Conservation (phyloP, 768 basidiomycete genomes). For the Tulasnella sp. region DNA sequence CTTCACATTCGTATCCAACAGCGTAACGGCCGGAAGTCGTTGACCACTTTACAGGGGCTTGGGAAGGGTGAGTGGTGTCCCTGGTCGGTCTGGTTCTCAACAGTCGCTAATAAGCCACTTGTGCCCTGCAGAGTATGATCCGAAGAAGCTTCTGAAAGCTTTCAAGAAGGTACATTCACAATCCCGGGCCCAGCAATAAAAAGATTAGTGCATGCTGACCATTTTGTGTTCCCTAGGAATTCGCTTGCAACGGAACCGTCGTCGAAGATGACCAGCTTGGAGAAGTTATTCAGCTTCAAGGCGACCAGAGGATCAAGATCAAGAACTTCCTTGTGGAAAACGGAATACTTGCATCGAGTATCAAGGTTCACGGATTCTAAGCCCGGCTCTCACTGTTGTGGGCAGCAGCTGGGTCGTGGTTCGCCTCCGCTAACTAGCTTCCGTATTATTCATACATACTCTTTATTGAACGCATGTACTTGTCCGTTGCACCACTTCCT, state of each 20-base stretch:
- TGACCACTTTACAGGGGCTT: conserved; percentile 95
- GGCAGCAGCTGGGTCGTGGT: no score
- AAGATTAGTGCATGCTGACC: background rate
- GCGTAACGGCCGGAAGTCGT: conserved; percentile 96
- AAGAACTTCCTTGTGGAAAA: conserved; percentile 79
- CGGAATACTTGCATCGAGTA: conserved; percentile 68
- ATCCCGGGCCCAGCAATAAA: background rate
- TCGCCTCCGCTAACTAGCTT: background rate
- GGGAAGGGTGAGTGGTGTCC: conserved; percentile 66
- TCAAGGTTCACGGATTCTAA: conserved; percentile 89
- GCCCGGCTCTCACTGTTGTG: background rate
- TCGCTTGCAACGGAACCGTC: conserved; percentile 96
- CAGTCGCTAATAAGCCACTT: background rate
- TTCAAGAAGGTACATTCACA: conserved; percentile 84
- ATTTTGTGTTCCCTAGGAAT: conserved; percentile 60
- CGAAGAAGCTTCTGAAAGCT: conserved; percentile 96
- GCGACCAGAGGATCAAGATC: conserved; percentile 93
- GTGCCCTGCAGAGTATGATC: conserved; percentile 76
- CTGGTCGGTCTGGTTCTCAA: background rate
- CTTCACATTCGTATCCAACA: conserved; percentile 98
- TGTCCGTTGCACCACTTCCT: background rate
- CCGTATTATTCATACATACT: background rate
- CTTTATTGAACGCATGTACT: background rate
- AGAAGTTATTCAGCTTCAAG: conserved; percentile 96
- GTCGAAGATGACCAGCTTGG: conserved; percentile 95